Conservation (phyloP, 2,329 filamentous ascomycete species). For the Gremmenia infestans region DNA sequence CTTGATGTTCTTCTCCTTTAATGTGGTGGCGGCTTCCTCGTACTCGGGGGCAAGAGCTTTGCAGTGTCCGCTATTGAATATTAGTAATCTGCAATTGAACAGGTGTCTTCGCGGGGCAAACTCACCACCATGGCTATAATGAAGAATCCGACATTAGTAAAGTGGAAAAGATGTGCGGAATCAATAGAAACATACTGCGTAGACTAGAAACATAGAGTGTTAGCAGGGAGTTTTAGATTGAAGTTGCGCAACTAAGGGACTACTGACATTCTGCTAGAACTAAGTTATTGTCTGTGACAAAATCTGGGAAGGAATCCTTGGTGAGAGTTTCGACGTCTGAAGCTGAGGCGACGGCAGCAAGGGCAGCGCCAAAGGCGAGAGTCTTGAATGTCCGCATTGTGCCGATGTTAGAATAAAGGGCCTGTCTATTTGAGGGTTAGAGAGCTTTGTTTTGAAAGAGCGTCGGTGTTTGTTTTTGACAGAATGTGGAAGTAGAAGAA, state of each 20-base stretch:
- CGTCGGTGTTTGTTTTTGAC: slow-evolving; percentile 9
- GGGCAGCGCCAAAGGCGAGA: slow-evolving; percentile 28
- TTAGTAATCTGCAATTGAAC: slow-evolving; percentile 25
- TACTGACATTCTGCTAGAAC: slow-evolving; percentile 89
- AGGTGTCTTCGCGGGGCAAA: slow-evolving; percentile 14
- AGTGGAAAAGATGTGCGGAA: slow-evolving; percentile 8
- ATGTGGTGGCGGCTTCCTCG: slow-evolving; percentile 75
- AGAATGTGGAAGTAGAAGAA: background rate
- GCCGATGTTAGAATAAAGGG: slow-evolving; percentile 5
- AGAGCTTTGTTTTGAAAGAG: background rate
- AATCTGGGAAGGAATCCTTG: slow-evolving; percentile 80
- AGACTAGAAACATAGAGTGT: slow-evolving; percentile 53
- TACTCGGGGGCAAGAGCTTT: slow-evolving; percentile 95
- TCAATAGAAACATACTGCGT: slow-evolving; percentile 75
- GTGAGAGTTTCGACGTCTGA: slow-evolving; percentile 85
- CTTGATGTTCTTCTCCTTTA: slow-evolving; percentile 84
- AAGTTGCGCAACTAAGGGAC: background rate
- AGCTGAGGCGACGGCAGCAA: slow-evolving; percentile 53
- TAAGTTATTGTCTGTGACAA: slow-evolving; percentile 78
- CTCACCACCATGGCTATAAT: slow-evolving; percentile 34
- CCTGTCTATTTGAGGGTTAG: slow-evolving; percentile 10
- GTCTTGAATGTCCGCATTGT: slow-evolving; percentile 30
- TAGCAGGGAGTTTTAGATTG: slow-evolving; percentile 12
- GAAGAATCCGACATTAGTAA: slow-evolving; percentile 23
- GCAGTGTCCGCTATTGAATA: slow-evolving; percentile 66